phyloP scores from a whole-genome alignment of 306 rosid species.

The barrel medic (Medicago truncatula) region MtrunA17r5.0-ANR NC_053043.1:48651001-48651500 shows the following conservation, averaged over 20 bases:
- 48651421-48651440: conserved; percentile 33
- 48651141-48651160: conserved; percentile 11
- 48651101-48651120: conserved; percentile 39
- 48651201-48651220: conserved; percentile 27
- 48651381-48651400: conserved; percentile 85
- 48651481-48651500: conserved; percentile 19
- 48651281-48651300: conserved; percentile 30
- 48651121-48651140: conserved; percentile 32
- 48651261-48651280: conserved; percentile 19
- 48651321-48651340: conserved; percentile 87
- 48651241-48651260: conserved; percentile 32
- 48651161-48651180: conserved; percentile 20
- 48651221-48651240: conserved; percentile 9
- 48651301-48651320: conserved; percentile 77
- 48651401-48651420: conserved; percentile 35
- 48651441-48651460: conserved; percentile 1
- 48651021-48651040: conserved; percentile 28
- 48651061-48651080: conserved; percentile 13
- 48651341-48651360: conserved; percentile 72
- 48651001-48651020: conserved; percentile 3
- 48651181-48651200: conserved; percentile 18
- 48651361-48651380: conserved; percentile 79
- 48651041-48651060: conserved; percentile 29
- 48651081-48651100: conserved; percentile 22
- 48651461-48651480: conserved; percentile 15